Conservation (phyloP, 805 yeast genomes). For the Metschnikowia henanensis region DNA sequence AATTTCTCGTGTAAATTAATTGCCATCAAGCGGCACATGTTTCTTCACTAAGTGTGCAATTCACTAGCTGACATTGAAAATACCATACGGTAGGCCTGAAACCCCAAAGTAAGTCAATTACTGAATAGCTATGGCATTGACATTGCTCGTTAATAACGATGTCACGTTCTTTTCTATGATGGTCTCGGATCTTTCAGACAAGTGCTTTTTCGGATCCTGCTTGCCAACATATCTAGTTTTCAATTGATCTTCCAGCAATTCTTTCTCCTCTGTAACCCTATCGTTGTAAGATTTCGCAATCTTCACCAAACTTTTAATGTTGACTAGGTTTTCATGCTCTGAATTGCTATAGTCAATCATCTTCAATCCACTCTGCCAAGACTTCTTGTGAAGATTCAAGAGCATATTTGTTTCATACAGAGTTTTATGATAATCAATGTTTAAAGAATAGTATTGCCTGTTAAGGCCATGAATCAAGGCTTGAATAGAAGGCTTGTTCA, state of each 20-base stretch:
- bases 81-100: no score
- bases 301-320: slow-evolving; percentile 77
- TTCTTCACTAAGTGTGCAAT: no score
- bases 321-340: slow-evolving; percentile 72
- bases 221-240: slow-evolving; percentile 97
- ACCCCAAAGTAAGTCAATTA: slow-evolving; percentile 30
- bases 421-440: slow-evolving; percentile 93
- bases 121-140: slow-evolving; percentile 86
- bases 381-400: slow-evolving; percentile 88
- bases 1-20: no score
- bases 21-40: no score
- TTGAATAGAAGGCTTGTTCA: slow-evolving; percentile 95
- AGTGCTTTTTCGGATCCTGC: slow-evolving; percentile 98
- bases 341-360: slow-evolving; percentile 74
- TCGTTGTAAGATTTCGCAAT: slow-evolving; percentile 88
- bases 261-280: slow-evolving; percentile 91
- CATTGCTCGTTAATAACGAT: slow-evolving; percentile 82
- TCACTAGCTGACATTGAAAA: no score
- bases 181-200: slow-evolving; percentile 82
- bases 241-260: slow-evolving; percentile 80
- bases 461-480: slow-evolving; percentile 96
- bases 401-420: slow-evolving; percentile 91
- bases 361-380: slow-evolving; percentile 92
- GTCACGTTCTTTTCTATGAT: slow-evolving; percentile 89
- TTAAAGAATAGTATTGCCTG: slow-evolving; percentile 94